Conservation (phyloP, 495 filamentous ascomycete species). For the Pyrenula massariospora region DNA sequence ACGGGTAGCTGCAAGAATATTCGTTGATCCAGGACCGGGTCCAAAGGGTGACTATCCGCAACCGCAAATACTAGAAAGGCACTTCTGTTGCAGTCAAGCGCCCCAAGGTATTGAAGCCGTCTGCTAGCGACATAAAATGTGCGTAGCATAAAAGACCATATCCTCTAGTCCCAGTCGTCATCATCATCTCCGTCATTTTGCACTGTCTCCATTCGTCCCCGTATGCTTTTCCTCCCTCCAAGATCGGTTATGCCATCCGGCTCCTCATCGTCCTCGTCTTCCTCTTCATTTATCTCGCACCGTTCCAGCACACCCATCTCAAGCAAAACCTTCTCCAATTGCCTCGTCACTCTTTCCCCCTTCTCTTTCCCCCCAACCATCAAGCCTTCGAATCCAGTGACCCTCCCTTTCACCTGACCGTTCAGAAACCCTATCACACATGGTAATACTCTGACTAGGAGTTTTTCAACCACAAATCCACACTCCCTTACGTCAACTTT, state of each 20-base stretch:
- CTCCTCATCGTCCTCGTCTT: slow-evolving; percentile 21
- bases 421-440: slow-evolving; percentile 67
- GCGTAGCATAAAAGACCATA: too few species aligned
- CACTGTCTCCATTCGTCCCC: slow-evolving; percentile 14
- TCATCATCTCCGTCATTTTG: slow-evolving; percentile 36
- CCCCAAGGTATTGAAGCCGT: too few species aligned
- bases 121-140: too few species aligned
- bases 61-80: too few species aligned
- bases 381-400: slow-evolving; percentile 67
- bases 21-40: too few species aligned
- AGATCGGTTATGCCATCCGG: slow-evolving; percentile 6
- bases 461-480: slow-evolving; percentile 58
- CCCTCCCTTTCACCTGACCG: slow-evolving; percentile 52
- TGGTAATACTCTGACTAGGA: slow-evolving; percentile 59
- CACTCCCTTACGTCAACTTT: slow-evolving; percentile 59
- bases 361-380: slow-evolving; percentile 39
- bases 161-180: slow-evolving; percentile 55
- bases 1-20: too few species aligned
- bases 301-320: slow-evolving; percentile 42
- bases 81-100: too few species aligned
- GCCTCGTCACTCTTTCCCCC: slow-evolving; percentile 42
- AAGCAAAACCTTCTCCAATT: slow-evolving; percentile 54
- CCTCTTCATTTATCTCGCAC: slow-evolving; percentile 28
- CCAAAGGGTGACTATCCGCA: too few species aligned
- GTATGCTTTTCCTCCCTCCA: slow-evolving; percentile 42